Conservation (phyloP, 192 early-diverging fungal species). For the Entomortierella parvispora region DNA sequence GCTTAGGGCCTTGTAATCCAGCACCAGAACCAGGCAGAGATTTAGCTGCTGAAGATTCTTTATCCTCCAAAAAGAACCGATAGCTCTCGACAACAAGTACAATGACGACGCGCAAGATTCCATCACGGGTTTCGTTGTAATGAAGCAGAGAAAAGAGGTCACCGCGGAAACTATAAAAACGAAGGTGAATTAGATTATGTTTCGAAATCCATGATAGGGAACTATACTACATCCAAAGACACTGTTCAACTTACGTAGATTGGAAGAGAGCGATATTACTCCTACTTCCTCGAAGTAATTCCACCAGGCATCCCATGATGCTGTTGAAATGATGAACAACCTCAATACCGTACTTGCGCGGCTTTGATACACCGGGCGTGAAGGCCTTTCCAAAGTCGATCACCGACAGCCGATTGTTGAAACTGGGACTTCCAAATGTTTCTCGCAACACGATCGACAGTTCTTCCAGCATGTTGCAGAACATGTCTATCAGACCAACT, state of each 20-base stretch:
- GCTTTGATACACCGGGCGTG: slow-evolving; percentile 25
- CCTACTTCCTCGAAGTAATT: slow-evolving; percentile 52
- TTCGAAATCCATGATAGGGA: too few species aligned
- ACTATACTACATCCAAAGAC: too few species aligned
- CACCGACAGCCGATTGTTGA: slow-evolving; percentile 53
- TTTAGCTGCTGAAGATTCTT: slow-evolving; percentile 8
- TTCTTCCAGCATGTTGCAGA: slow-evolving; percentile 63
- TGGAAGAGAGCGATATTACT: slow-evolving; percentile 60
- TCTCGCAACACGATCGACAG: slow-evolving; percentile 57
- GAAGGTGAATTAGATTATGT: too few species aligned
- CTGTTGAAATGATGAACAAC: slow-evolving; percentile 64
- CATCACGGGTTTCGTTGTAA: slow-evolving; percentile 62
- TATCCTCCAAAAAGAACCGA: slow-evolving; percentile 44
- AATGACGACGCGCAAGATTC: slow-evolving; percentile 59
- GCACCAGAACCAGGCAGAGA: slow-evolving; percentile 20
- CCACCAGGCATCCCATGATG: slow-evolving; percentile 60
- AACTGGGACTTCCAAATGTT: slow-evolving; percentile 42
- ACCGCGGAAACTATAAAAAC: slow-evolving; percentile 53
- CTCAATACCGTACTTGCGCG: slow-evolving; percentile 54
- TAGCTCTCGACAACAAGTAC: slow-evolving; percentile 58
- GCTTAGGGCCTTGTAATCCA: slow-evolving; percentile 20
- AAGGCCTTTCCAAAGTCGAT: slow-evolving; percentile 47
- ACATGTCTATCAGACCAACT: slow-evolving; percentile 69
- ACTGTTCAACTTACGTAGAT: slow-evolving; percentile 56
- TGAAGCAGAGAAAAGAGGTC: slow-evolving; percentile 67